Conservation (phyloP, 192 early-diverging fungal species). For the Gonapodya prolifera region DNA sequence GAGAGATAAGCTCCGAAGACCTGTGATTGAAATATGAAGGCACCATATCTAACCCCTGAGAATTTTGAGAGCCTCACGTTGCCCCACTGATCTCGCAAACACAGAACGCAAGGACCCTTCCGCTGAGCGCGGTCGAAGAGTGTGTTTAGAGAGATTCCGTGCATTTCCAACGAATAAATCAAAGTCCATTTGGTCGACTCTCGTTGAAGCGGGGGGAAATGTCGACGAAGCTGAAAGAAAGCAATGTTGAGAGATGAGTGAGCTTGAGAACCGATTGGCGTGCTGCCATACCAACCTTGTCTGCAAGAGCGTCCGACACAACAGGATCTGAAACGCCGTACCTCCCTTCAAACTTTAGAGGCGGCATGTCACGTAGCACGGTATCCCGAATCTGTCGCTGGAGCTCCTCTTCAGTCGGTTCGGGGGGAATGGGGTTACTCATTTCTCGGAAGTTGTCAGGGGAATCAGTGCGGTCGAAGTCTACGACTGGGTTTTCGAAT, state of each 20-base stretch:
- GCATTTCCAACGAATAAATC: slow-evolving; percentile 83
- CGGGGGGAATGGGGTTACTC: no score
- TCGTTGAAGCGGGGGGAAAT: slow-evolving; percentile 64
- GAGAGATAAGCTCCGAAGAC: slow-evolving; percentile 69
- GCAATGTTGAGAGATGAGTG: background rate
- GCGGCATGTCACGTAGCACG: no score
- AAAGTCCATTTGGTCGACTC: slow-evolving; percentile 66
- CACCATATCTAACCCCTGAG: background rate
- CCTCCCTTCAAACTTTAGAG: no score
- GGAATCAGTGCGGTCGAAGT: no score
- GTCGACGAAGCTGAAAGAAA: slow-evolving; percentile 47
- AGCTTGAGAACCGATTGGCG: slow-evolving; percentile 1
- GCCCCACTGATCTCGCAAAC: slow-evolving; percentile 48
- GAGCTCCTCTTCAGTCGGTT: no score
- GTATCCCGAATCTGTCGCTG: no score
- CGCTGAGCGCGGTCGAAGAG: slow-evolving; percentile 50
- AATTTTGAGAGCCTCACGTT: slow-evolving; percentile 15
- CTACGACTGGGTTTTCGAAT: no score
- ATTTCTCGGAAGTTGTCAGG: no score
- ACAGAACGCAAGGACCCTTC: slow-evolving; percentile 56
- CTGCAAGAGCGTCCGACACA: no score
- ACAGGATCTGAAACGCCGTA: no score
- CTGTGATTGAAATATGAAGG: slow-evolving; percentile 20
- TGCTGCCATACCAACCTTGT: no score
- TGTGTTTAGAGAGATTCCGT: slow-evolving; percentile 80